Evolutionary conservation across 306 rosid species (phyloP).

Genomic region (Malus domestica): ASM211411v1 NC_041793.1:8991501-8992000

Average conservation of each 20-base stretch:
- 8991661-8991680: no score
- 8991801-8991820: no score
- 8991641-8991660: not conserved
- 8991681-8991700: not conserved
- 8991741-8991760: no score
- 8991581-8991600: not conserved
- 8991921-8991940: not conserved
- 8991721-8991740: not conserved
- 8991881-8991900: not conserved
- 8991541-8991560: not conserved
- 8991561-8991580: not conserved
- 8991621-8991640: not conserved
- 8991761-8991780: no score
- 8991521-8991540: not conserved
- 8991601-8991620: not conserved
- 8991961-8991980: no score
- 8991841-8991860: not conserved
- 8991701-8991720: not conserved
- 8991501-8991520: not conserved
- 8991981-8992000: no score
- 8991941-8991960: no score
- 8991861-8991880: constrained; percentile 6
- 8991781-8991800: not conserved
- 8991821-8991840: not conserved
- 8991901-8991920: not conserved